Evolutionary conservation across 2,329 filamentous ascomycete species (phyloP).

Genomic region (Diaporthe humulicola): DNA sequence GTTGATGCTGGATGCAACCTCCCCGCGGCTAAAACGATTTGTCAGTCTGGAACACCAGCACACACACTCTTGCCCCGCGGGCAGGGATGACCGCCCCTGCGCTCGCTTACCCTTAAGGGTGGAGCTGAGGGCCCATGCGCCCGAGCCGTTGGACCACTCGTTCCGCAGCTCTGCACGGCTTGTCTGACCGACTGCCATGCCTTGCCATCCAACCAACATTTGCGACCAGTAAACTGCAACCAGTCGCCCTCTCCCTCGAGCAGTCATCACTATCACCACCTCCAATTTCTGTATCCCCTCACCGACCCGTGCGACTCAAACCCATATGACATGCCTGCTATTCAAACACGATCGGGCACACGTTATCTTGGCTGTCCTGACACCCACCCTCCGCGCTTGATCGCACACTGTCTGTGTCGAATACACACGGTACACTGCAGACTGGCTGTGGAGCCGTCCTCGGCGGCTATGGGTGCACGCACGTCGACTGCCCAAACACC

Average conservation of each 20-base stretch:
- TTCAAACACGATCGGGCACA: slow-evolving; percentile 12
- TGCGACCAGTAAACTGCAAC: background rate
- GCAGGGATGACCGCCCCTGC: slow-evolving; percentile 27
- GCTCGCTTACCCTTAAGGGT: slow-evolving; percentile 23
- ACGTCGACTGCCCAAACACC: slow-evolving; percentile 27
- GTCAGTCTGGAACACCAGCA: slow-evolving; percentile 18
- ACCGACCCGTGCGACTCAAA: background rate
- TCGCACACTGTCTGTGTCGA: slow-evolving; percentile 22
- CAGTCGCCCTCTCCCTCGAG: background rate
- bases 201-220: slow-evolving; percentile 20
- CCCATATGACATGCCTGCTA: slow-evolving; percentile 1
- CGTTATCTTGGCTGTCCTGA: background rate
- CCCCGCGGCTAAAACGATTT: slow-evolving; percentile 21
- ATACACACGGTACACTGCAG: background rate
- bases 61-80: slow-evolving; percentile 4
- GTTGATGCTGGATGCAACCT: background rate
- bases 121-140: slow-evolving; percentile 23
- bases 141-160: slow-evolving; percentile 24
- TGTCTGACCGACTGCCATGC: slow-evolving; percentile 9
- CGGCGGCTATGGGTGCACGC: slow-evolving; percentile 18
- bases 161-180: slow-evolving; percentile 9
- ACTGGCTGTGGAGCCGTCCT: slow-evolving; percentile 12
- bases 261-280: slow-evolving; percentile 5
- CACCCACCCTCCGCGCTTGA: slow-evolving; percentile 13
- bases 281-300: background rate